Evolutionary conservation across 805 yeast species (phyloP).

Genomic region (Candida nonsorbophila): DNA sequence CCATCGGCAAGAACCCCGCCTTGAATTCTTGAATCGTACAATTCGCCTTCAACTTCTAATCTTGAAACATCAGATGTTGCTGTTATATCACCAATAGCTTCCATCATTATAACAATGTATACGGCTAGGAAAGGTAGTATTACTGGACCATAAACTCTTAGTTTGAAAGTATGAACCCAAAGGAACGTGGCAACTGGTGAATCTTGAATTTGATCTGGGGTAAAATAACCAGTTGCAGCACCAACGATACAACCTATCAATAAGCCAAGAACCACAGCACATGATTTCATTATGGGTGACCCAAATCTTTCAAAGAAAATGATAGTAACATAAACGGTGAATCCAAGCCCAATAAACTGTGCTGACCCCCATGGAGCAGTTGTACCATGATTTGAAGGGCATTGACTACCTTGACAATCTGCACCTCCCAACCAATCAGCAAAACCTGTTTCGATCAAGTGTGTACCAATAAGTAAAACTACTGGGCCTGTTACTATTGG

Average conservation of each 20-base stretch:
- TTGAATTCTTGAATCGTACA: conserved; percentile 78
- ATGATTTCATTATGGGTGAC: conserved; percentile 87
- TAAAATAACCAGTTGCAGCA: conserved; percentile 83
- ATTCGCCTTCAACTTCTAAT: conserved; percentile 70
- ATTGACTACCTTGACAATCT: conserved; percentile 36
- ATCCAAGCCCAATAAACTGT: conserved; percentile 79
- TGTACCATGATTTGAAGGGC: conserved; percentile 16
- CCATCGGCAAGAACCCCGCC: conserved; percentile 92
- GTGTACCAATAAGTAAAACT: conserved; percentile 73
- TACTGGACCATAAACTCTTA: conserved; percentile 73
- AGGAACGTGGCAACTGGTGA: conserved; percentile 81
- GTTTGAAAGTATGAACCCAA: conserved; percentile 81
- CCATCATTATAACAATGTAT: conserved; percentile 78
- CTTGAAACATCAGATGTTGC: conserved; percentile 89
- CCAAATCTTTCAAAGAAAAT: conserved; percentile 79
- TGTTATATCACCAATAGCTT: conserved; percentile 89
- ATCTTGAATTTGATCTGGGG: conserved; percentile 44
- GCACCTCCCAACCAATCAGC: conserved; percentile 85
- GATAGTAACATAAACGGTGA: conserved; percentile 69
- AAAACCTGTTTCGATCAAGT: conserved; percentile 65
- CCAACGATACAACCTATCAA: conserved; percentile 87
- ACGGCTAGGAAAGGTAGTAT: conserved; percentile 81
- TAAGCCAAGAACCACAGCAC: conserved; percentile 82
- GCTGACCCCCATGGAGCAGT: conserved; percentile 78
- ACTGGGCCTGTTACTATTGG: conserved; percentile 91